Base-by-base conservation (phyloP, 345 rosid genomes). In the Rhizophora apiculata region DNA sequence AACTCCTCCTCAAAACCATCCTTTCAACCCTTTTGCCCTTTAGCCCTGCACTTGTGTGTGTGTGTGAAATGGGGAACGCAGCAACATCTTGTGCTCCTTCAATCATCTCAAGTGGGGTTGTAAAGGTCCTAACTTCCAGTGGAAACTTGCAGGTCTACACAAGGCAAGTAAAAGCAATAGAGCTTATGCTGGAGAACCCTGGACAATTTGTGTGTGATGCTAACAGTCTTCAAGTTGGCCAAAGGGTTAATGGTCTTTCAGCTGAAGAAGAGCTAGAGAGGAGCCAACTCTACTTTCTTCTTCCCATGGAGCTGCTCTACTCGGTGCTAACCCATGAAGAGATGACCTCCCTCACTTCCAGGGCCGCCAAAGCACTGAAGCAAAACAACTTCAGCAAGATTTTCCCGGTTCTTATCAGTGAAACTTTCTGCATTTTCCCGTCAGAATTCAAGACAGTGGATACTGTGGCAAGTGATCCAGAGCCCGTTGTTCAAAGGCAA, bases 231-330 rank as follows among this genome's bases (percentile, higher is more conserved):
- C 72, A 64, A 36, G 82, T 82, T 0, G 87, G 87, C 0, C 76
- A 63, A 24, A 69, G 91, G 29, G 65, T 85, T 22, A 77, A 65
- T 0, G 87, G 89, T 8, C 58, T 87, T 8, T 64, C 68, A 0
- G 85, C 87, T 0, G 89, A 87, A 55, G 83, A 85, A 63, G 77
- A 79, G 54, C 83, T 87, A 0, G 74, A 80, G 71, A 64, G 68
- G 27, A 80, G 81, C 21, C 74, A 62, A 9, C 39, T 85, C 62
- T 87, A 87, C 77, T 87, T 87, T 68, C 67, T 85, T 59, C 83
- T 87, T 65, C 86, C 88, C n/a, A 85, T 82, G 88, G 91, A 82
- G 21, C 65, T 85, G 48, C 81, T 85, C 10, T 85, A 85, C 72
- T 87, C 89, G 0, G 91, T 83, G 8, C 75, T 85, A 22, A 87